Base-by-base conservation (phyloP, 805 yeast species). In the Metschnikowia dekortorum region DNA sequence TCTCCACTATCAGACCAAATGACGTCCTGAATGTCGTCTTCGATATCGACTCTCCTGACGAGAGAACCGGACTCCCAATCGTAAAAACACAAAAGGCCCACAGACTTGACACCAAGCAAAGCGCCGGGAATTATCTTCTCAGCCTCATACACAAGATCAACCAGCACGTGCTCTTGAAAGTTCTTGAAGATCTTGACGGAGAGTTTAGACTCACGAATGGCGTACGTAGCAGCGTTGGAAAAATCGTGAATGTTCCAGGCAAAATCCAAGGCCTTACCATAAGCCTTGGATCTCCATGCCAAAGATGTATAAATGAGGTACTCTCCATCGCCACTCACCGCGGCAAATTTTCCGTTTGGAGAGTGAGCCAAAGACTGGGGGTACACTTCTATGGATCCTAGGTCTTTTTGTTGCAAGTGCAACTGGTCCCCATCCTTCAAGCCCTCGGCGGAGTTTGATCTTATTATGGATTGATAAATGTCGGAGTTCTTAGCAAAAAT, bases 291-390 rank as follows among this genome's bases (percentile, higher is more conserved):
- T 74, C 99, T 83, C 99, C 99, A 94, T 1, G 98, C 98, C 61
- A 94, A 79, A 1, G 99, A 92, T 2, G 98, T 91, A 71, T 92
- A 94, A 48, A 94, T 85, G 60, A 92, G 89, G 67, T 89, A 92
- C 70, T 94, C 99, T 53, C 97, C 97, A 71, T 94, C 99, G 64
- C 99, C 99, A 42, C 92, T 86, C 45, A 94, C 97, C 29, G 98
- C 87, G 37, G 91, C 97, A 66, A 87, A 94, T 69, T 97, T 83
- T 56, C 99, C 99, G 66, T 94, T 94, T 55, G 98, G 97, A 41
- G 98, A 92, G 69, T 94, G 99, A 45, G 78, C 73, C 62, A 94
- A 78, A 53, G 87, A 79, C 54, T 87, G 86, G 47, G 99, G 98
- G 76, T 84, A 94, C 42, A 92, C 82, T 69, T 94, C 99, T 47